These are phyloP conservation scores for Exobasidium cylindrosporum DNA, from an alignment of 1,284 basidiomycete species.

Conservation along the genomic window DNA sequence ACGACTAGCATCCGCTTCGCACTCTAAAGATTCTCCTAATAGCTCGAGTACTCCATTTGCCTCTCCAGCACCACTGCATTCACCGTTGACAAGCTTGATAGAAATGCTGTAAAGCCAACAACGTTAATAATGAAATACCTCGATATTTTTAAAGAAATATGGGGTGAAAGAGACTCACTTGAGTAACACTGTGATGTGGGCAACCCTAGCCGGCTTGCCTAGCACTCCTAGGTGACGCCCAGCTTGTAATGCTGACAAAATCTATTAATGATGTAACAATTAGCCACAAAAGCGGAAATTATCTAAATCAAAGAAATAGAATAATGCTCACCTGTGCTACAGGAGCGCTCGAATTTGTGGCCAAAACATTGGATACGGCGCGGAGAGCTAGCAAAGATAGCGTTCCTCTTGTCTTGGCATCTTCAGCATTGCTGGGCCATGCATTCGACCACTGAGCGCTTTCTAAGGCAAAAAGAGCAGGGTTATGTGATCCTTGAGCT, in stretches of 20 bases:
- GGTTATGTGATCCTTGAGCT: constrained; percentile 60
- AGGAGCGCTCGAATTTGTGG: constrained; percentile 24
- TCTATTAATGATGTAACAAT: no score
- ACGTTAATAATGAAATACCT: constrained; percentile 16
- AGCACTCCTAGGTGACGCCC: constrained; percentile 56
- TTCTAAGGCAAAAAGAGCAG: constrained; percentile 66
- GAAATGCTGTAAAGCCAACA: constrained; percentile 26
- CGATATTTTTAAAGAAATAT: background rate
- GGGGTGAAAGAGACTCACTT: constrained; percentile 62
- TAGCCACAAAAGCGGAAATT: no score
- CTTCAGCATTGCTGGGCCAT: constrained; percentile 57
- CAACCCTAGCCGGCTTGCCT: constrained; percentile 69
- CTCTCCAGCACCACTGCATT: background rate
- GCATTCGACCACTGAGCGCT: constrained; percentile 67
- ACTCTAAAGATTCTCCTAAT: constrained; percentile 1
- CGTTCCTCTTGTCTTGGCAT: constrained; percentile 70
- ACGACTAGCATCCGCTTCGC: constrained; percentile 56
- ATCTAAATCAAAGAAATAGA: no score
- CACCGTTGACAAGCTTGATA: constrained; percentile 34
- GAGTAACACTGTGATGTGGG: constrained; percentile 72
- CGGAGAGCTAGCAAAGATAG: constrained; percentile 82
- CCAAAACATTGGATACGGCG: constrained; percentile 71
- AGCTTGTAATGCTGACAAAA: no score
- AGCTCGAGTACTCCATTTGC: background rate
- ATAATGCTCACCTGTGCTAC: constrained; percentile 57